Evolutionary conservation across 805 yeast genomes (phyloP).

Genomic region (Myxozyma udenii): DNA sequence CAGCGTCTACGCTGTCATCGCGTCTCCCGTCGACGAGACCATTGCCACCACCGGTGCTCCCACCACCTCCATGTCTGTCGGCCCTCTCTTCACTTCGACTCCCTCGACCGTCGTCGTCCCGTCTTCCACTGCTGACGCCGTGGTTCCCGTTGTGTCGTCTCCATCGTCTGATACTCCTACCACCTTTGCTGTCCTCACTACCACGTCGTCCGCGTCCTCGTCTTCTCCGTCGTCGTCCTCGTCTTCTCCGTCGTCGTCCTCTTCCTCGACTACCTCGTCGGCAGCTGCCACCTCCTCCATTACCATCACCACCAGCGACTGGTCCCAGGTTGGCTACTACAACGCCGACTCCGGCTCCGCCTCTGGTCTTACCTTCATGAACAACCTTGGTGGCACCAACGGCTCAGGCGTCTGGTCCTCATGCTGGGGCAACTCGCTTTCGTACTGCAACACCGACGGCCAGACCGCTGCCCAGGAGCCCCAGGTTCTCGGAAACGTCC

Average conservation of each 20-base stretch:
- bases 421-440: slow-evolving; percentile 87
- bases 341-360: slow-evolving; percentile 61
- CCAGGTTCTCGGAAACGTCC: slow-evolving; percentile 63
- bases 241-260: slow-evolving; percentile 31
- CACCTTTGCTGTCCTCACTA: not conserved
- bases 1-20: slow-evolving; percentile 19
- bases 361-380: slow-evolving; percentile 73
- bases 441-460: slow-evolving; percentile 79
- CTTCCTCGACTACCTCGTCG: slow-evolving; percentile 28
- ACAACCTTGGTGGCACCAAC: slow-evolving; percentile 77
- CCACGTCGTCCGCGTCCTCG: slow-evolving; percentile 17
- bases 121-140: slow-evolving; percentile 31
- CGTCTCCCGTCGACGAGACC: slow-evolving; percentile 12
- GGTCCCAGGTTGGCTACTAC: slow-evolving; percentile 54
- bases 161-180: slow-evolving; percentile 9
- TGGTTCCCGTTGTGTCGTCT: slow-evolving; percentile 20
- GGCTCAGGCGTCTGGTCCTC: slow-evolving; percentile 88
- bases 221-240: slow-evolving; percentile 22
- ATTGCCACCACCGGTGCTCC: slow-evolving; percentile 35
- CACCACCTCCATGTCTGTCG: slow-evolving; percentile 33
- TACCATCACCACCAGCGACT: slow-evolving; percentile 38
- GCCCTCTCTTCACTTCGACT: slow-evolving; percentile 31
- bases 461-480: slow-evolving; percentile 66
- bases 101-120: slow-evolving; percentile 34
- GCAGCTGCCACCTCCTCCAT: slow-evolving; percentile 33